Conservation (phyloP, 2,329 filamentous ascomycete species). For the Colletotrichum tanaceti region DNA sequence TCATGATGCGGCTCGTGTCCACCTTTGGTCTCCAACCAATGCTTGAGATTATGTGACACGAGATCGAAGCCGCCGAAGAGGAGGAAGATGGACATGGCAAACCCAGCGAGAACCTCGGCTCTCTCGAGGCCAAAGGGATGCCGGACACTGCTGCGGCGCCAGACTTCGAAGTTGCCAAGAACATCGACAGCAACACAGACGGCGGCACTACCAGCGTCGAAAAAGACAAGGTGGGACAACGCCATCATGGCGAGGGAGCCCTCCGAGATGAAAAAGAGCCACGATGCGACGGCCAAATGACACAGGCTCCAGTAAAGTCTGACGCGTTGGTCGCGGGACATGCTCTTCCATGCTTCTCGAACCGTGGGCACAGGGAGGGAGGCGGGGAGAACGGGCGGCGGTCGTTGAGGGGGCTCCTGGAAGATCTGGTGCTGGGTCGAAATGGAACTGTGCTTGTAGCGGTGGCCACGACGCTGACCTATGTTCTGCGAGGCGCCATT, state of each 20-base stretch:
- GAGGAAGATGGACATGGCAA: conserved; percentile 94
- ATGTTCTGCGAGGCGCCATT: conserved; percentile 70
- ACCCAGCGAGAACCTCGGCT: conserved; percentile 92
- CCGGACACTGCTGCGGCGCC: conserved; percentile 90
- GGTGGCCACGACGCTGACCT: conserved; percentile 91
- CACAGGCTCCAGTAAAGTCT: conserved; percentile 91
- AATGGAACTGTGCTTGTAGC: conserved; percentile 97
- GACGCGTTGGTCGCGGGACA: conserved; percentile 86
- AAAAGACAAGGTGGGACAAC: conserved; percentile 91
- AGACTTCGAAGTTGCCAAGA: conserved; percentile 96
- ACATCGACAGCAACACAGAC: conserved; percentile 94
- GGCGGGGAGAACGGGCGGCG: conserved; percentile 88
- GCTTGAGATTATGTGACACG: conserved; percentile 92
- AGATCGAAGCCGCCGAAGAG: conserved; percentile 98
- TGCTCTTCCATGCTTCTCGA: conserved; percentile 87
- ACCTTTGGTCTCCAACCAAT: conserved; percentile 81
- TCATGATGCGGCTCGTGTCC: conserved; percentile 79
- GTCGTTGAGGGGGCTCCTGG: conserved; percentile 86
- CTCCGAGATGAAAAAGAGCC: conserved; percentile 86
- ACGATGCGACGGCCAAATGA: conserved; percentile 84
- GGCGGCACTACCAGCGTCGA: conserved; percentile 91
- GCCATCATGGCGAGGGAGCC: conserved; percentile 92
- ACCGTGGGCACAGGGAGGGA: conserved; percentile 92
- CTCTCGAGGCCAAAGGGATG: conserved; percentile 95
- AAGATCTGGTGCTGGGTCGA: conserved; percentile 93